Evolutionary conservation across 257 asterid species (phyloP).

Genomic region (Solanum tacnaense): DNA sequence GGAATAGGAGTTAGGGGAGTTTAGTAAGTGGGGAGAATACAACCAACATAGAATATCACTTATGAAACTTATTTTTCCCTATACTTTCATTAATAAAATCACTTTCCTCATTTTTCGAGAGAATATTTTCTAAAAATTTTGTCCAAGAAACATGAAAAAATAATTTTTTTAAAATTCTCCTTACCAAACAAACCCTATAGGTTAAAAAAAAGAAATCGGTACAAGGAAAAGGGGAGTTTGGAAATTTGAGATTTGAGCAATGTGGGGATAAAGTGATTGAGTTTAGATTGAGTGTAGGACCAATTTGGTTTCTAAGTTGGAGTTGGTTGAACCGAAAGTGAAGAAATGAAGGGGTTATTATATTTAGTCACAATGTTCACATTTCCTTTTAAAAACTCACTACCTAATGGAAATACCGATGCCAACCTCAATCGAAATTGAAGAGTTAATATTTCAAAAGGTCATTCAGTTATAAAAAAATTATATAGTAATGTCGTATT

Average conservation of each 20-base stretch:
- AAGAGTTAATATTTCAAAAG: background rate
- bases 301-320: background rate
- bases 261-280: no score
- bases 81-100: no score
- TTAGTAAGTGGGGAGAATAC: background rate
- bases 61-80: background rate
- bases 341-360: background rate
- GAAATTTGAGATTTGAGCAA: no score
- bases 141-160: no score
- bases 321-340: background rate
- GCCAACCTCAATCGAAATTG: background rate
- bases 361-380: background rate
- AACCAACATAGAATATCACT: background rate
- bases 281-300: background rate
- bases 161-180: no score
- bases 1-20: background rate
- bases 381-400: background rate
- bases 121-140: no score
- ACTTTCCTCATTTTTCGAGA: background rate
- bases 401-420: background rate
- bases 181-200: no score
- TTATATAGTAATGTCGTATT: no score
- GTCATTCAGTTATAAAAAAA: accelerated
- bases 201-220: no score
- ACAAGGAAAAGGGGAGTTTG: background rate